Evolutionary conservation across 495 filamentous ascomycete genomes (phyloP), one percentile per base, ranked within the genome.

Genomic region (Penicillium ochrochloron): DNA sequence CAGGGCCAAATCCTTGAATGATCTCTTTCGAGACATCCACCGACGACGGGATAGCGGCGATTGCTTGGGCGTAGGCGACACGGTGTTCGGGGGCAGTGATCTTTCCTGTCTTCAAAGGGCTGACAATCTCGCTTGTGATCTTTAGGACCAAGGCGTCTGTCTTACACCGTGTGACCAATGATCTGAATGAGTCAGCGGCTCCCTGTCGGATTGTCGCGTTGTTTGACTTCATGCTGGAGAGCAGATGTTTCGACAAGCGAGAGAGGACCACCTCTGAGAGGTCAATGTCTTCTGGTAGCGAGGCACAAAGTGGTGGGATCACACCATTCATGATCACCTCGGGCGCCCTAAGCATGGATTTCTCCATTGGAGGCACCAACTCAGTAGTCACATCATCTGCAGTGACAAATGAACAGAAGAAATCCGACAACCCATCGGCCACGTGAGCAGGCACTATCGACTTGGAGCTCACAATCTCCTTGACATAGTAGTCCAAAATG

Each of bases 181-280:
- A 83, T 59, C 82, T 78, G 74, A 98, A 97, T 2, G 89, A 90
- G 23, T 82, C 82, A 12, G 92, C 70, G 23, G 90, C 91, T 11
- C 92, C 92, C 57, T 85, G 86, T 48, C 95, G 86, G 58, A 97
- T 92, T 2, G 72, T 74, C 5, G 84, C 76, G 69, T 96, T 97
- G 60, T 90, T 91, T 10, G 95, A 98, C 77, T 97, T 98, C 77
- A 91, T 81, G 75, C 90, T 97, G 21, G 92, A 86, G 11, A 98
- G 70, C 5, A 99, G 76, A 19, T 93, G 94, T 68, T 97, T 97
- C 23, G 94, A 75, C 15, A 98, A 79, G 56, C 87, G 86, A 27
- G 84, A 77, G 39, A 82, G 83, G 19, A 97, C 78, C 10, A 91
- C 73, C 50, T 87, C 85, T 11, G 94, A 92, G 2, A 97, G 82